A percentile compares a stretch with the other conserved stretches of the same genome.
These are phyloP conservation scores for Phaeodactylum tricornutum DNA, from an alignment of 108 stramenopile genomes.

Conservation along the genomic window DNA sequence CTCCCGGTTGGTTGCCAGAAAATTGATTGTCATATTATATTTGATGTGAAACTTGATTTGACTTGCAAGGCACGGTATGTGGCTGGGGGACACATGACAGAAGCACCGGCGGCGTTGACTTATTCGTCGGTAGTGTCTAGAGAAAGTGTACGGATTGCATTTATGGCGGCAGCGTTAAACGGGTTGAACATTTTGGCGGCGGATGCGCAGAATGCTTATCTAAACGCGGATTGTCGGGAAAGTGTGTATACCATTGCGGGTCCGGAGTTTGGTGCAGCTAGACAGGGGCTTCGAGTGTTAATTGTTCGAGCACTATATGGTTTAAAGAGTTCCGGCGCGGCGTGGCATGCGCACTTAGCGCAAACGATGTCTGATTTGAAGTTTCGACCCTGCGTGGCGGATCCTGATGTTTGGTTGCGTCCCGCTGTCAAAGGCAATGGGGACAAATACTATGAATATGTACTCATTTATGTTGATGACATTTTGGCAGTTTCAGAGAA, in stretches of 20 bases:
- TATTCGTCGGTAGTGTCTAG: constrained; percentile 37
- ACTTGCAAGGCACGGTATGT: constrained; percentile 28
- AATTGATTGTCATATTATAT: constrained; percentile 18
- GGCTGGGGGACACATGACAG: constrained; percentile 22
- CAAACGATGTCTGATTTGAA: constrained; percentile 1
- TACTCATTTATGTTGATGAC: constrained; percentile 23
- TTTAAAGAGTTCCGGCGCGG: constrained; percentile 16
- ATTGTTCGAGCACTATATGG: constrained; percentile 30
- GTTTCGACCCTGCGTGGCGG: constrained; percentile 10
- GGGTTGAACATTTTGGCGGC: constrained; percentile 21
- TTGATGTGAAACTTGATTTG: constrained; percentile 33
- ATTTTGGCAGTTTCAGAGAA: constrained; percentile 6
- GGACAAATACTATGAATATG: constrained; percentile 16
- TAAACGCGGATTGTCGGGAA: constrained; percentile 25
- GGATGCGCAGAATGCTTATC: constrained; percentile 33
- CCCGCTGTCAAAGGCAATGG: constrained; percentile 13
- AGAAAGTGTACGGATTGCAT: constrained; percentile 31
- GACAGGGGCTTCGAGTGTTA: constrained; percentile 4
- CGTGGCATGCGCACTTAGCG: constrained; percentile 6
- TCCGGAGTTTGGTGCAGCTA: constrained; percentile 20
- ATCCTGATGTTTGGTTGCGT: constrained; percentile 28
- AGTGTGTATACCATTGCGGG: constrained; percentile 15
- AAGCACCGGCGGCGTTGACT: constrained; percentile 19
- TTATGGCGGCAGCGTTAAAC: constrained; percentile 30
- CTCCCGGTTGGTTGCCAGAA: neutral